Evolutionary conservation across 2,329 filamentous ascomycete genomes (phyloP), one percentile per base, ranked within the genome.

Genomic region (Chaetomium sp.): DNA sequence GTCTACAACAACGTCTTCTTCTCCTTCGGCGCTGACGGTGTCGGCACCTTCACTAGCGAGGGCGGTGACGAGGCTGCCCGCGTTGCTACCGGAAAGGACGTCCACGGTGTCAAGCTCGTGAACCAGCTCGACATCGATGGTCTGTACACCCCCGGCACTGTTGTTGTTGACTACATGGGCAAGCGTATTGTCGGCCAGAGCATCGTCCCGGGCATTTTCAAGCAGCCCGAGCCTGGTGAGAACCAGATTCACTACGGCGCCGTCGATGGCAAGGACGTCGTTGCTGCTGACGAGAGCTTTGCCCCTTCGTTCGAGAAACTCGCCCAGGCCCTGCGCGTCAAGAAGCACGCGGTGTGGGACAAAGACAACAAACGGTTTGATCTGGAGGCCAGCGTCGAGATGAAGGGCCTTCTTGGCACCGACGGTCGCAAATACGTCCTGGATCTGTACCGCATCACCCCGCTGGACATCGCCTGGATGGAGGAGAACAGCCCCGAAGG

Each of bases 1-100:
- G 94, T 99, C 27, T 97, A 98, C 82, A 98, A 98, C 83, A 99
- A 99, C 79, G 93, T 99, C 70, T 99, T 99, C 82, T 99, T 97
- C 82, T 98, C 95, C 0, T 98, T 97, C 72, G 95, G 95, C 68
- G 94, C 95, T 53, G 95, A 99, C 76, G 96, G 95, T 60, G 95
- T 98, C 54, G 94, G 95, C 51, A 99, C 95, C 19, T 99, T 99
- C 77, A 93, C 93, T 12, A 93, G 90, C 3, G 95, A 99, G 79
- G 95, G 95, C 70, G 95, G 95, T 23, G 94, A 99, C 70, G 95
- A 99, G 79, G 95, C 95, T 69, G 95, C 95, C 16, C 88, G 94
- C 65, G 92, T 98, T 64, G 95, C 96, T 29, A 97, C 96, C 5
- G 94, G 93, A 69, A 99, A 99, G 80, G 95, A 99, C 74, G 93